Percentiles rank a stretch among this genome's conserved stretches.
Evolutionary conservation across 768 basidiomycete species (phyloP).

Genomic region (Rhizopogon roseolus): DNA sequence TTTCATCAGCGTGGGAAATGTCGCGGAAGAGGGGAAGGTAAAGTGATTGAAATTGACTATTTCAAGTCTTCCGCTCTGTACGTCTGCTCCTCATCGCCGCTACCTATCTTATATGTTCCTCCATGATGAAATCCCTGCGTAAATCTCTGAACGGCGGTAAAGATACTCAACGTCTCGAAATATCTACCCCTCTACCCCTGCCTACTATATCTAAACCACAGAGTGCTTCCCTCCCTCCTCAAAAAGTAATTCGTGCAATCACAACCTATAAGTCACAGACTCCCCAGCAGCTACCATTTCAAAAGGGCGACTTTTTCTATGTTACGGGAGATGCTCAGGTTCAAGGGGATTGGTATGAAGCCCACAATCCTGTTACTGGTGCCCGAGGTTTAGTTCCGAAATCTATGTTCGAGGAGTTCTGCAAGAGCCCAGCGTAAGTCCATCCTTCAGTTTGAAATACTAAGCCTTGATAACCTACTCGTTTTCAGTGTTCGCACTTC

Average conservation of each 20-base stretch:
- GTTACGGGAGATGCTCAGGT: constrained; percentile 72
- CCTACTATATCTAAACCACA: constrained; percentile 68
- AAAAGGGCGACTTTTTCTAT: constrained; percentile 97
- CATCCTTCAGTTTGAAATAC: constrained; percentile 1
- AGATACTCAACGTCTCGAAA: constrained; percentile 54
- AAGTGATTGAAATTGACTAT: constrained; percentile 3
- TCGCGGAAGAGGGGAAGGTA: neutral
- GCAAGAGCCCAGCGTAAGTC: constrained; percentile 64
- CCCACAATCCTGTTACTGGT: constrained; percentile 88
- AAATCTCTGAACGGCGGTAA: constrained; percentile 72
- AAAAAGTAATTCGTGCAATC: constrained; percentile 92
- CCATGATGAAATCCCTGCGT: constrained; percentile 74
- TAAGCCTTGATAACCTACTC: constrained; percentile 1
- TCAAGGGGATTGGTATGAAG: constrained; percentile 77
- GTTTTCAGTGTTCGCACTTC: constrained; percentile 37
- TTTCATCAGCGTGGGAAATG: constrained; percentile 10
- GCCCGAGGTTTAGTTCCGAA: constrained; percentile 90
- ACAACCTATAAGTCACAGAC: constrained; percentile 58
- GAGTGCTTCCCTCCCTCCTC: constrained; percentile 73
- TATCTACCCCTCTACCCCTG: constrained; percentile 65
- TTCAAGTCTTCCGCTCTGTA: neutral
- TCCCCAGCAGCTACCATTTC: constrained; percentile 85
- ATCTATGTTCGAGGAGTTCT: constrained; percentile 85
- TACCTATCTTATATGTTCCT: constrained; percentile 9
- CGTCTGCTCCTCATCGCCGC: constrained; percentile 6